Conservation (phyloP, 1,284 basidiomycete genomes). For the Coriolopsis trogii region DNA sequence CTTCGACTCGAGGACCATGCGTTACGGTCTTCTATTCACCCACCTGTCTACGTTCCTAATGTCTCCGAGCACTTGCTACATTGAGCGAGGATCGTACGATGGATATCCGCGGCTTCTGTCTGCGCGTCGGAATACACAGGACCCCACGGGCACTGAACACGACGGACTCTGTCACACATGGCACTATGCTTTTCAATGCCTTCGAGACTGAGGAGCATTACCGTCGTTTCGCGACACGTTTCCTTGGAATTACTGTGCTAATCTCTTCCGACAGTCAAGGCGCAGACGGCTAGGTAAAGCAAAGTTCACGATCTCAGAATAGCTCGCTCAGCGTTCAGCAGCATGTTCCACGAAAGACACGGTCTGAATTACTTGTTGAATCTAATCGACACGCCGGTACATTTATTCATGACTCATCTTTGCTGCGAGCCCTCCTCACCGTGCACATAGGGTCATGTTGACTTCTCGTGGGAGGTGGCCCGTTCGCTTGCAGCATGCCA, state of each 20-base stretch:
- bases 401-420: conserved; percentile 27
- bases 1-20: no score
- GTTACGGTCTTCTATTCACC: no score
- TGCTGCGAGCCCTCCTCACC: neutral
- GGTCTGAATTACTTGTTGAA: conserved; percentile 81
- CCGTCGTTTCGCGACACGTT: neutral
- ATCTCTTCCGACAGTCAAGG: conserved; percentile 64
- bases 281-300: conserved; percentile 82
- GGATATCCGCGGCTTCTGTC: no score
- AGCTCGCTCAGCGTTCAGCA: conserved; percentile 32
- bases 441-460: conserved; percentile 79
- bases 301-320: neutral
- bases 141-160: no score
- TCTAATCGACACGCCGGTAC: conserved; percentile 93
- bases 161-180: no score
- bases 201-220: no score
- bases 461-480: conserved; percentile 96
- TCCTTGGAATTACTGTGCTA: conserved; percentile 2
- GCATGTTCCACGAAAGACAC: conserved; percentile 73
- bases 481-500: conserved; percentile 93
- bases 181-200: no score
- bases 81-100: no score
- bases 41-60: no score
- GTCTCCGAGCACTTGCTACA: no score
- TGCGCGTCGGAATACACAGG: no score